Evolutionary conservation across 2,329 filamentous ascomycete genomes (phyloP), one percentile per base, ranked within the genome.

Genomic region (Lecanicillium sp.): DNA sequence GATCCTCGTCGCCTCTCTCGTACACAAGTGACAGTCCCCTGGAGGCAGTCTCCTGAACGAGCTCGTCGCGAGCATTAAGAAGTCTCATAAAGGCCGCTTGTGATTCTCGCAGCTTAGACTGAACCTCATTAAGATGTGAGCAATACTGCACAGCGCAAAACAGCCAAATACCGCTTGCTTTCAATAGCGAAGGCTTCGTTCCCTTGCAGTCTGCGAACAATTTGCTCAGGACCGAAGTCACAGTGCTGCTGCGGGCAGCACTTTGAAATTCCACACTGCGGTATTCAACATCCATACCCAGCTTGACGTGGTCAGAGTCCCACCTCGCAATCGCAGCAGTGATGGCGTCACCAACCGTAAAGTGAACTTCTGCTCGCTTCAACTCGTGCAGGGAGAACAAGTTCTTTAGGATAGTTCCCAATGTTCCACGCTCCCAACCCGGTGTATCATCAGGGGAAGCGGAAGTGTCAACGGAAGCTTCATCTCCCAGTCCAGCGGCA

Each of bases 31-130:
- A 81, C 20, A 98, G 71, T 1, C 92, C 92, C 42, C 90, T 74
- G 1, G 90, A 95, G 4, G 92, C 89, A 4, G 88, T 94, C 61
- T 98, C 92, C 59, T 98, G 92, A 1, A 97, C 88, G 8, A 97
- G 75, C 55, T 97, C 89, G 52, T 98, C 92, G 15, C 89, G 77
- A 42, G 94, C 88, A 13, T 82, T 83, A 11, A 98, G 72, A 20
- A 96, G 81, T 18, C 82, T 73, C 69, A 94, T 89, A 59, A 98
- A 98, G 0, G 87, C 84, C 27, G 74, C 75, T 58, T 98, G 92
- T 42, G 83, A 88, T 49, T 87, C 77, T 36, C 86, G 74, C 29
- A 98, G 68, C 11, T 79, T 77, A 4, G 69, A 66, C 53, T 94
- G 86, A 5, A 97, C 74, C 46, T 86, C 77, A 4, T 67, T 56